Evolutionary conservation across 1,139 yeast species (phyloP).

Genomic region (Candida dubliniensis): DNA sequence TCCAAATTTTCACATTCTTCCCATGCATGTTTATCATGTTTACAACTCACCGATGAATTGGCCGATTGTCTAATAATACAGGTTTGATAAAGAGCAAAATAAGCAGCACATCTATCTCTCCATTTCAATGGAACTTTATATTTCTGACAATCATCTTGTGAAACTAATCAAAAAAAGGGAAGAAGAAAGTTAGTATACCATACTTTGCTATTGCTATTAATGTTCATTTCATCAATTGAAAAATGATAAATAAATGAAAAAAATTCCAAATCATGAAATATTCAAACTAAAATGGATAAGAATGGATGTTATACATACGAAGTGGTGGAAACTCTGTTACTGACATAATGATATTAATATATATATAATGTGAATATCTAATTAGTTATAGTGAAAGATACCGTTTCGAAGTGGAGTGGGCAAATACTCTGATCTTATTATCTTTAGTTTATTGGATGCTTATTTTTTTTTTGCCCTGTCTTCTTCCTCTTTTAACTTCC

Average conservation of each 20-base stretch:
- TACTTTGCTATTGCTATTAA: too few species aligned
- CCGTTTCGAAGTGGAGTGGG: too few species aligned
- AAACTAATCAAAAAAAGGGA: conserved; percentile 39
- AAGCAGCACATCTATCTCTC: conserved; percentile 84
- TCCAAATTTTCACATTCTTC: conserved; percentile 86
- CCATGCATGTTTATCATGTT: conserved; percentile 78
- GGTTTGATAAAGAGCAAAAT: conserved; percentile 59
- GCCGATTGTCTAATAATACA: conserved; percentile 51
- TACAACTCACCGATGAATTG: conserved; percentile 57
- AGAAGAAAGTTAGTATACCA: conserved; percentile 4
- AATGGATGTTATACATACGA: conserved; percentile 34
- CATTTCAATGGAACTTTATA: conserved; percentile 77
- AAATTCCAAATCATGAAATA: background rate
- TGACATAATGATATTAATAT: conserved; percentile 27
- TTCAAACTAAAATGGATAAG: background rate
- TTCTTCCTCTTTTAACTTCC: background rate
- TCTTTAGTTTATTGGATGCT: background rate
- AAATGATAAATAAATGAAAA: background rate
- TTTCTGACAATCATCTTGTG: conserved; percentile 83
- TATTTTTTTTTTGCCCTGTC: background rate
- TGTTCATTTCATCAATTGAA: background rate
- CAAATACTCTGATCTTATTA: too few species aligned
- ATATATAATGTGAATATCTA: background rate
- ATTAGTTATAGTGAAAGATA: too few species aligned
- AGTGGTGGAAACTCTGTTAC: conserved; percentile 54